phyloP scores from a whole-genome alignment of 2,329 filamentous ascomycete species.

The Monilinia polystroma region DNA sequence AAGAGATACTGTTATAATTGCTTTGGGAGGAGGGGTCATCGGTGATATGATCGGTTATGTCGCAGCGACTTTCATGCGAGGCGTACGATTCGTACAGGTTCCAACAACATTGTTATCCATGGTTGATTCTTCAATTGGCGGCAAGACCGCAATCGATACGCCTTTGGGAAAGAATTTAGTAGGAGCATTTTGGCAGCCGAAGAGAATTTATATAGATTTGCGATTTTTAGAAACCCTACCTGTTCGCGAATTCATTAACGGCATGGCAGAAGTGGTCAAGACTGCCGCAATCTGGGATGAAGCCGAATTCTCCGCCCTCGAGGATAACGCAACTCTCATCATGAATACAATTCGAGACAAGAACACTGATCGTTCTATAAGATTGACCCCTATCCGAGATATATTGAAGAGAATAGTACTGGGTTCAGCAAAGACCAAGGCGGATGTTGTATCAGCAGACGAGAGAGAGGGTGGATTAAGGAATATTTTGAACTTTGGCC shows the following conservation, averaged over 20 bases:
- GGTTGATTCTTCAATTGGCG: slow-evolving; percentile 98
- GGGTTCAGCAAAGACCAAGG: slow-evolving; percentile 90
- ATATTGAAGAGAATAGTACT: slow-evolving; percentile 74
- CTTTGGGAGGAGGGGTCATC: slow-evolving; percentile 92
- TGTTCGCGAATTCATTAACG: slow-evolving; percentile 91
- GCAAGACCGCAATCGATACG: slow-evolving; percentile 97
- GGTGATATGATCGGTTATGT: slow-evolving; percentile 98
- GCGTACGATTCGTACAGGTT: slow-evolving; percentile 92
- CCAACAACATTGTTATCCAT: slow-evolving; percentile 93
- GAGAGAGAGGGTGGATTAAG: slow-evolving; percentile 91
- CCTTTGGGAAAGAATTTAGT: slow-evolving; percentile 95
- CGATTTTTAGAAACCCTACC: slow-evolving; percentile 88
- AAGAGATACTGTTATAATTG: slow-evolving; percentile 90
- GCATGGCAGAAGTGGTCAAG: slow-evolving; percentile 98
- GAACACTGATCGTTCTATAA: slow-evolving; percentile 49
- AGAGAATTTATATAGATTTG: slow-evolving; percentile 91
- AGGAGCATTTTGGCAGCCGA: slow-evolving; percentile 94
- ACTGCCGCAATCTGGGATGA: slow-evolving; percentile 97
- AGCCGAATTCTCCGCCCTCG: slow-evolving; percentile 77
- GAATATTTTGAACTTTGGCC: slow-evolving; percentile 95
- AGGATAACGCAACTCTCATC: slow-evolving; percentile 76
- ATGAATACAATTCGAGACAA: slow-evolving; percentile 68
- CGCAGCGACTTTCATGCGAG: slow-evolving; percentile 97
- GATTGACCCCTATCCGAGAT: slow-evolving; percentile 68
- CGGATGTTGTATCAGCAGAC: slow-evolving; percentile 88